Conservation (phyloP, 2,329 filamentous ascomycete species). For the Penicillium crustosum region DNA sequence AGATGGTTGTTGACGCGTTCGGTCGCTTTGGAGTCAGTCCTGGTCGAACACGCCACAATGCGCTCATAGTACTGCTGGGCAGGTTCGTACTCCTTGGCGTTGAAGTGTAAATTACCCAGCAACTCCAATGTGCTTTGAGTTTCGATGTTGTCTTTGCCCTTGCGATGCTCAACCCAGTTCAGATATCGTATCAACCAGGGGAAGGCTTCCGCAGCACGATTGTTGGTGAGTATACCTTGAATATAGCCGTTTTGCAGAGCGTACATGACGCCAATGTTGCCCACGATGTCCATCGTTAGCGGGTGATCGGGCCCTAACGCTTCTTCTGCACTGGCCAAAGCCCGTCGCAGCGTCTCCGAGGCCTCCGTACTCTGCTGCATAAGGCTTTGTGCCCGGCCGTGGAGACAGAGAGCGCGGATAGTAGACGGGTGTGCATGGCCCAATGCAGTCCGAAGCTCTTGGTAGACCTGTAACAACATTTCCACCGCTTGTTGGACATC, state of each 20-base stretch:
- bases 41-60: constrained; percentile 15
- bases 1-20: constrained; percentile 21
- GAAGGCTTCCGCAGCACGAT: constrained; percentile 18
- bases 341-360: constrained; percentile 33
- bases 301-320: constrained; percentile 27
- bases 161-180: constrained; percentile 27
- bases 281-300: constrained; percentile 29
- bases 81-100: constrained; percentile 22
- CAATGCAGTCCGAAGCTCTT: constrained; percentile 23
- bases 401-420: constrained; percentile 27
- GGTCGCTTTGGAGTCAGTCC: constrained; percentile 7
- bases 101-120: constrained; percentile 28
- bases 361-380: constrained; percentile 21
- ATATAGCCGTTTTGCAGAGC: constrained; percentile 16
- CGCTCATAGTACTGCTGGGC: constrained; percentile 31
- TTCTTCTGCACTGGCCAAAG: constrained; percentile 31
- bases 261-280: constrained; percentile 32
- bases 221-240: background rate
- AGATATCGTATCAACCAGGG: constrained; percentile 34
- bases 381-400: constrained; percentile 23
- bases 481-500: constrained; percentile 21
- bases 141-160: constrained; percentile 25
- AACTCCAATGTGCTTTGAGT: constrained; percentile 23
- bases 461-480: constrained; percentile 16
- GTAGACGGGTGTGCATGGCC: constrained; percentile 26